Percentiles rank a stretch among this genome's conserved stretches.
Conservation (phyloP, 2,329 filamentous ascomycete species). For the Dryadomyces sulphureus region DNA sequence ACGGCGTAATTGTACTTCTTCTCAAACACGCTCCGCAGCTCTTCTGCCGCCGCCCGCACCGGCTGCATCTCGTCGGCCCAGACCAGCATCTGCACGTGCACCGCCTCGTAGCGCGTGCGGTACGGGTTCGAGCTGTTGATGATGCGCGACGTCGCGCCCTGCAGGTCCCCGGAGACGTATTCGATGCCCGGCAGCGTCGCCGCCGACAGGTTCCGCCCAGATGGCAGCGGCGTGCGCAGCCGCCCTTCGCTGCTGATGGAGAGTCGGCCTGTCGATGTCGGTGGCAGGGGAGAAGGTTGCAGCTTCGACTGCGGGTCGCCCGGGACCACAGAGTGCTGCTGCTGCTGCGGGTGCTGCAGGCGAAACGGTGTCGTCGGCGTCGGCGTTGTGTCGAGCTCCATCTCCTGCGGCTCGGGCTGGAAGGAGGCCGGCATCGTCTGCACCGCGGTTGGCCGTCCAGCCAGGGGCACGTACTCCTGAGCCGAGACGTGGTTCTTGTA, state of each 20-base stretch:
- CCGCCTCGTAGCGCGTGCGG: slow-evolving; percentile 38
- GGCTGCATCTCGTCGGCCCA: slow-evolving; percentile 40
- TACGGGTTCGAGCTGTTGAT: slow-evolving; percentile 27
- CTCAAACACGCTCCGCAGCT: slow-evolving; percentile 34
- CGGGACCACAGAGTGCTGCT: background rate
- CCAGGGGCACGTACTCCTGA: slow-evolving; percentile 29
- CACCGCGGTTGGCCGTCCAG: slow-evolving; percentile 22
- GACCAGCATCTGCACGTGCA: slow-evolving; percentile 35
- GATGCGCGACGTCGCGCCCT: slow-evolving; percentile 32
- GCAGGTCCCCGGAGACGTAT: slow-evolving; percentile 35
- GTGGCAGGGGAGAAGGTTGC: slow-evolving; percentile 4
- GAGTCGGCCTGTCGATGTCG: slow-evolving; percentile 21
- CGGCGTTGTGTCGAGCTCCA: slow-evolving; percentile 36
- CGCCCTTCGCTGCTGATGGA: slow-evolving; percentile 26
- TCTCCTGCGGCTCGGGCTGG: slow-evolving; percentile 33
- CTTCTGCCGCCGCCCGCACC: slow-evolving; percentile 26
- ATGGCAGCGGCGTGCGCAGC: slow-evolving; percentile 40
- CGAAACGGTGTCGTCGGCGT: slow-evolving; percentile 9
- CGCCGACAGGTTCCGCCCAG: slow-evolving; percentile 34
- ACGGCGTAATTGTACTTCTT: slow-evolving; percentile 37
- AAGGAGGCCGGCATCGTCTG: slow-evolving; percentile 23
- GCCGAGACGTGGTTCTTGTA: slow-evolving; percentile 39
- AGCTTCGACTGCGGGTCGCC: background rate
- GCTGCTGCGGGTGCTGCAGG: background rate
- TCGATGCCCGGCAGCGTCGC: slow-evolving; percentile 31